Evolutionary conservation across 2,329 filamentous ascomycete species (phyloP).

Genomic region (Claviceps arundinis): DNA sequence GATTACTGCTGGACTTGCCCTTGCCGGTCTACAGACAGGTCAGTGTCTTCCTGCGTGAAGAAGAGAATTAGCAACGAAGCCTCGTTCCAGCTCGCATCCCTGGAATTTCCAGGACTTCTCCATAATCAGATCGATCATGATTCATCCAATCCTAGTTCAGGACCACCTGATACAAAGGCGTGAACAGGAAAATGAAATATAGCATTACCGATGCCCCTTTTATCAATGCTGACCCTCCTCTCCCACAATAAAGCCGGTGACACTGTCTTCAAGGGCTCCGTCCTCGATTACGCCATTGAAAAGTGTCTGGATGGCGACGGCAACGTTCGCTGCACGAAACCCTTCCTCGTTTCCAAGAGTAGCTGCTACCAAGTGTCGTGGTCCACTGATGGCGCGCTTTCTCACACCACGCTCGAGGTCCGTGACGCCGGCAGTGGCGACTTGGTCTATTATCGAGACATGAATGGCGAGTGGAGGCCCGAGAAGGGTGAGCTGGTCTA

Average conservation of each 20-base stretch:
- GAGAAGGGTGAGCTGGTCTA: constrained; percentile 32
- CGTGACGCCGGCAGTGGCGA: constrained; percentile 23
- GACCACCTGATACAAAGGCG: too few relatives aligned
- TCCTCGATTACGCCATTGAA: constrained; percentile 29
- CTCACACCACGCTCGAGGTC: constrained; percentile 26
- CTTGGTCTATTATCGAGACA: constrained; percentile 31
- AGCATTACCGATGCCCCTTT: too few relatives aligned
- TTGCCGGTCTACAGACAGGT: constrained; percentile 7
- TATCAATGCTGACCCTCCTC: background rate
- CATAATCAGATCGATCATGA: too few relatives aligned
- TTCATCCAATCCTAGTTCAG: too few relatives aligned
- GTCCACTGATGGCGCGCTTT: constrained; percentile 23
- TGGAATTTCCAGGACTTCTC: background rate
- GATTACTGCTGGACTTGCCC: constrained; percentile 8
- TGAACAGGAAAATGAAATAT: too few relatives aligned
- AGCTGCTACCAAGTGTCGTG: constrained; percentile 28
- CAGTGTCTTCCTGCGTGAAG: background rate
- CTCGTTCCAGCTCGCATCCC: too few relatives aligned
- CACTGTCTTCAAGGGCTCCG: constrained; percentile 17
- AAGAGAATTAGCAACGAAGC: too few relatives aligned
- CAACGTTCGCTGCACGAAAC: constrained; percentile 25
- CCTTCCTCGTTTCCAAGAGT: constrained; percentile 24
- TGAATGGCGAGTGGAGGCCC: constrained; percentile 30
- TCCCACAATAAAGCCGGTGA: constrained; percentile 6
- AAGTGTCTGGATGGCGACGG: constrained; percentile 26